These are phyloP conservation scores for Zea luxurians DNA, from an alignment of 176 grass and related monocot genomes.

Conservation along the genomic window DNA sequence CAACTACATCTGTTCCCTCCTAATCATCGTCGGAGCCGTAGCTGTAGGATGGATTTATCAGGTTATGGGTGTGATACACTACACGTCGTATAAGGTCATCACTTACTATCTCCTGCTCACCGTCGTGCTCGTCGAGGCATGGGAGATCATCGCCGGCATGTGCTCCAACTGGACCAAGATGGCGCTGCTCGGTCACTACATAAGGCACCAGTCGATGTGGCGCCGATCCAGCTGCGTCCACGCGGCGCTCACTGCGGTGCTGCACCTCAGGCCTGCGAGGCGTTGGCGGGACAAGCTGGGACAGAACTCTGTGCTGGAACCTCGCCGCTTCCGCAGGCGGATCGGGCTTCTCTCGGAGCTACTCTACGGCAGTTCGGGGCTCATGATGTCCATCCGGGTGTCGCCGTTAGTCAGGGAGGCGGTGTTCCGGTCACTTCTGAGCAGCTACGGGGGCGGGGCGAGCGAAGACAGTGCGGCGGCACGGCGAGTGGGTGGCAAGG, in stretches of 20 bases:
- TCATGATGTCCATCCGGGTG: constrained; percentile 19
- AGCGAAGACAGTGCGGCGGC: neutral
- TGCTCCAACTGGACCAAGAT: constrained; percentile 53
- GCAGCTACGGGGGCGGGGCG: neutral
- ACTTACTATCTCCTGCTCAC: neutral
- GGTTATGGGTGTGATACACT: accelerated
- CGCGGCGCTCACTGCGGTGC: neutral
- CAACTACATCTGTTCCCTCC: neutral
- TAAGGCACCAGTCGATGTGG: neutral
- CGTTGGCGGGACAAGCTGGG: constrained; percentile 31
- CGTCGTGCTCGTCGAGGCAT: neutral
- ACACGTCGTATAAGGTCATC: neutral
- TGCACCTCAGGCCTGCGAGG: constrained; percentile 19
- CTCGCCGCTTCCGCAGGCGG: neutral
- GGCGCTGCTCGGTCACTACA: constrained; percentile 38
- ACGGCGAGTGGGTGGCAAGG: neutral
- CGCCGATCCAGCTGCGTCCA: neutral
- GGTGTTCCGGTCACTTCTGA: constrained; percentile 1
- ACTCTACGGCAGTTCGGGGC: neutral
- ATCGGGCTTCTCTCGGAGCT: neutral
- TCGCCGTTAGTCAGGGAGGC: neutral
- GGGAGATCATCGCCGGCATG: constrained; percentile 27
- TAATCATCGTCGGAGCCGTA: constrained; percentile 24
- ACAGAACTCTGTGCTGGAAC: constrained; percentile 42
- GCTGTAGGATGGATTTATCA: neutral